Conservation (phyloP, 805 yeast species). For the Sungouiozyma intestinalis region DNA sequence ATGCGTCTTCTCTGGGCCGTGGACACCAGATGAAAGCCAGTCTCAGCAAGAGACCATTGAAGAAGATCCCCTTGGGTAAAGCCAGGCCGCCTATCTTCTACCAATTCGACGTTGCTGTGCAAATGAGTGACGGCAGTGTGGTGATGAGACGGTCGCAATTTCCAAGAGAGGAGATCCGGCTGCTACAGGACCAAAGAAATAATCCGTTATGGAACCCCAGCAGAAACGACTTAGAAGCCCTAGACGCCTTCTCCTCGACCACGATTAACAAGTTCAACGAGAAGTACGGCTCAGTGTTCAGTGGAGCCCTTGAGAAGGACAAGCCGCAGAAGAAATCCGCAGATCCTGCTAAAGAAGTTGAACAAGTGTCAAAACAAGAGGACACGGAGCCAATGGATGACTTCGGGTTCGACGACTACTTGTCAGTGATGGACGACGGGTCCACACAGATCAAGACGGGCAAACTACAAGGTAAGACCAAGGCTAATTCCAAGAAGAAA, state of each 20-base stretch:
- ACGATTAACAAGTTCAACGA: constrained; percentile 65
- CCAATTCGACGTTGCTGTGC: constrained; percentile 82
- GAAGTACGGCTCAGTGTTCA: constrained; percentile 43
- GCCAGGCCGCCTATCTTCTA: constrained; percentile 91
- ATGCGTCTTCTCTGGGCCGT: constrained; percentile 17
- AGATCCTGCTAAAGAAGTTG: constrained; percentile 3
- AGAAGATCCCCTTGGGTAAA: constrained; percentile 64
- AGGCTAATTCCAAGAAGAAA: constrained; percentile 21
- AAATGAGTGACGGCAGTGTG: constrained; percentile 90
- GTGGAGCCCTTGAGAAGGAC: constrained; percentile 5
- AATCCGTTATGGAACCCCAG: constrained; percentile 83
- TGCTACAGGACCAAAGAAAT: constrained; percentile 83
- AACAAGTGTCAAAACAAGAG: constrained; percentile 5
- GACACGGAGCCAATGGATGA: neutral
- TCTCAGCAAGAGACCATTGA: constrained; percentile 46
- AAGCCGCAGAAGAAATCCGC: constrained; percentile 4
- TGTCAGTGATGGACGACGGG: constrained; percentile 23
- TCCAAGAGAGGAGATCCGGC: constrained; percentile 77
- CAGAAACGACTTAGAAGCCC: constrained; percentile 60
- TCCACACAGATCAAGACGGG: constrained; percentile 25
- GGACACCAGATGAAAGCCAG: constrained; percentile 16
- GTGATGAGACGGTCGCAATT: constrained; percentile 71
- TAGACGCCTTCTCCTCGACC: constrained; percentile 79
- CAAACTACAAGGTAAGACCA: constrained; percentile 17
- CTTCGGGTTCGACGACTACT: constrained; percentile 26